Conservation (phyloP, 805 yeast genomes). For the Ogataea minuta region DNA sequence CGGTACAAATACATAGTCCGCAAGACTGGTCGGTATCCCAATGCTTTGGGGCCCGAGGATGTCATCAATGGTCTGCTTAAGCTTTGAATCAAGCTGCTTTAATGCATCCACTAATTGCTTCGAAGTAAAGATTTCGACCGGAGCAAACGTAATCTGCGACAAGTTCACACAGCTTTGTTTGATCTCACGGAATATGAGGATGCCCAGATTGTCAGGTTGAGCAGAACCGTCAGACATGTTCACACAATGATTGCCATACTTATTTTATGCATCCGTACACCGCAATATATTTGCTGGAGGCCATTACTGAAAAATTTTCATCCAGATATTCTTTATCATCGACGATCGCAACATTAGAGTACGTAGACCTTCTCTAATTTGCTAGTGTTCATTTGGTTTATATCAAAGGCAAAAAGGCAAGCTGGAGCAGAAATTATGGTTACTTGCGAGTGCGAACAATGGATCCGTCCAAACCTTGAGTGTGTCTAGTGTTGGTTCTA, state of each 20-base stretch:
- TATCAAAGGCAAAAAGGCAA: constrained; percentile 22
- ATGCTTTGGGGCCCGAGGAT: neutral
- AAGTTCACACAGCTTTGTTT: constrained; percentile 44
- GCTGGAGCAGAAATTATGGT: constrained; percentile 36
- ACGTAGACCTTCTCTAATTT: constrained; percentile 7
- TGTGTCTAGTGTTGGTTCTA: constrained; percentile 10
- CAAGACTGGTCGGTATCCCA: constrained; percentile 40
- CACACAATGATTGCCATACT: neutral
- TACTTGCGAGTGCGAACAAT: constrained; percentile 18
- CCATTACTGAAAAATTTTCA: constrained; percentile 5
- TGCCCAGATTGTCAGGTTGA: constrained; percentile 10
- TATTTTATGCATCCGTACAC: constrained; percentile 2
- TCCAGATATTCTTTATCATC: constrained; percentile 1
- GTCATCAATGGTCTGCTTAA: constrained; percentile 16
- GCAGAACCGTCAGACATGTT: constrained; percentile 3
- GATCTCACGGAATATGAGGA: constrained; percentile 25
- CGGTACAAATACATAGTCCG: constrained; percentile 65
- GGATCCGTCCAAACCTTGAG: constrained; percentile 5
- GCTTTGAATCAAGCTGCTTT: constrained; percentile 30
- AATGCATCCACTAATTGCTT: constrained; percentile 33
- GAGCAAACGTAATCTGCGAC: constrained; percentile 44
- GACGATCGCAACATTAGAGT: constrained; percentile 6
- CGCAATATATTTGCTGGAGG: neutral
- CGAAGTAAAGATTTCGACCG: constrained; percentile 35
- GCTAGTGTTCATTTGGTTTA: constrained; percentile 9